Percentiles rank a stretch among this genome's conserved stretches.
These are phyloP conservation scores for Beauveria varroae DNA, from an alignment of 2,329 filamentous ascomycete genomes.

Conservation along the genomic window DNA sequence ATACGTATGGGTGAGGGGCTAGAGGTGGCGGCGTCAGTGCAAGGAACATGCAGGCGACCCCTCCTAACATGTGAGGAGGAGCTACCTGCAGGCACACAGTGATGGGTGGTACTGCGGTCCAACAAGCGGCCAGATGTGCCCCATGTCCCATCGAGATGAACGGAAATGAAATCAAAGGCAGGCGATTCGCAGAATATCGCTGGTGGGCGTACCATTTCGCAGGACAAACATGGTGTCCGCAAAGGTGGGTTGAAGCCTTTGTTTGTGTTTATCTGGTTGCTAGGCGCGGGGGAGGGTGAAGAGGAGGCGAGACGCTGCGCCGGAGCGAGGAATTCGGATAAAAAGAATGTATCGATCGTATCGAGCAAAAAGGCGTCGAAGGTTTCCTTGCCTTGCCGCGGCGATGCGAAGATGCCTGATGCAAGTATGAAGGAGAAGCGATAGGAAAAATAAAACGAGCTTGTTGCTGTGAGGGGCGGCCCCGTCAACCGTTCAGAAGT, in stretches of 20 bases:
- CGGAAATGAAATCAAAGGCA: background rate
- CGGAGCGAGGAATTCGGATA: background rate
- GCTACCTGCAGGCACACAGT: background rate
- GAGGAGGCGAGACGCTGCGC: background rate
- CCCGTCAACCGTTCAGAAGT: background rate
- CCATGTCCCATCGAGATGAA: background rate
- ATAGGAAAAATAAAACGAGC: background rate
- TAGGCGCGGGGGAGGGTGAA: background rate
- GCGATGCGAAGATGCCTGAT: background rate
- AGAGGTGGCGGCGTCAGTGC: conserved; percentile 22
- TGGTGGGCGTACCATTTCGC: conserved; percentile 27
- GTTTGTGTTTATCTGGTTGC: conserved; percentile 1
- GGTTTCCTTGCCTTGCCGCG: background rate
- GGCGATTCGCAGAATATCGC: background rate
- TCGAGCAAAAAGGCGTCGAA: background rate
- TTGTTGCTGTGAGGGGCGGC: conserved; percentile 1
- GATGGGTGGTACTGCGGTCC: background rate
- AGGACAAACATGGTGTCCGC: conserved; percentile 30
- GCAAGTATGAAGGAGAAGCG: background rate
- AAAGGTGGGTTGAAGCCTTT: conserved; percentile 10
- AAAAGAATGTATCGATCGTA: background rate
- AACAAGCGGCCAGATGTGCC: background rate
- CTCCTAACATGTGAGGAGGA: conserved; percentile 25
- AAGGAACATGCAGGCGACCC: conserved; percentile 17
- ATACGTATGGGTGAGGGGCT: conserved; percentile 10